Evolutionary conservation across 192 early-diverging fungal species (phyloP).

Genomic region (Coemansia sp.): DNA sequence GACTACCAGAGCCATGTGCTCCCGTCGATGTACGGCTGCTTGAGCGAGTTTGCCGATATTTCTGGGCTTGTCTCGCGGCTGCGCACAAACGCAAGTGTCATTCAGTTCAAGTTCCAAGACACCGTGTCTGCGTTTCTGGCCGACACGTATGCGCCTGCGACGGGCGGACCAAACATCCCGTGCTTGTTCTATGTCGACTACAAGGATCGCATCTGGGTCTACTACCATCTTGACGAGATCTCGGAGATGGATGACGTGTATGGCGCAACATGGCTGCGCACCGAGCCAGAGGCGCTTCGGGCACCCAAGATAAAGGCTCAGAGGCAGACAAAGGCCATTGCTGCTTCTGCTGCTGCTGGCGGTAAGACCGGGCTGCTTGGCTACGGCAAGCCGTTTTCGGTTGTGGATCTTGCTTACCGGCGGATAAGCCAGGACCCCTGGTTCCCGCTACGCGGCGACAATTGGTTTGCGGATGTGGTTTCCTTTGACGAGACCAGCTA

Average conservation of each 20-base stretch:
- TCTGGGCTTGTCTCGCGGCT: slow-evolving; percentile 44
- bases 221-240: slow-evolving; percentile 54
- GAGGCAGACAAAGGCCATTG: slow-evolving; percentile 16
- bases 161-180: slow-evolving; percentile 54
- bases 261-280: slow-evolving; percentile 49
- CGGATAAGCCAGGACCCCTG: slow-evolving; percentile 51
- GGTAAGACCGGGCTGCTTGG: slow-evolving; percentile 19
- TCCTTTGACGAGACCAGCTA: slow-evolving; percentile 17
- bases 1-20: slow-evolving; percentile 23
- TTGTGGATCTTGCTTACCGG: slow-evolving; percentile 47
- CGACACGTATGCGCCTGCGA: slow-evolving; percentile 50
- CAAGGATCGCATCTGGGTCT: slow-evolving; percentile 55
- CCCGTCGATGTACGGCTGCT: slow-evolving; percentile 27
- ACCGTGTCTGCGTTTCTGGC: slow-evolving; percentile 53
- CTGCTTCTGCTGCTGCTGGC: slow-evolving; percentile 2
- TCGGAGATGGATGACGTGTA: slow-evolving; percentile 56
- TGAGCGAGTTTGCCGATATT: slow-evolving; percentile 40
- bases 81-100: slow-evolving; percentile 47
- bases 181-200: slow-evolving; percentile 57
- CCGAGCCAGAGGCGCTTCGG: slow-evolving; percentile 21
- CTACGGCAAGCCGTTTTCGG: slow-evolving; percentile 50
- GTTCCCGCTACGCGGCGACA: slow-evolving; percentile 36
- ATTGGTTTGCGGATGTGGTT: slow-evolving; percentile 16
- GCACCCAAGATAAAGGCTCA: background rate
- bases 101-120: slow-evolving; percentile 57